Evolutionary conservation across 441 rosid species (phyloP).

Genomic region (Populus trichocarpa): DNA sequence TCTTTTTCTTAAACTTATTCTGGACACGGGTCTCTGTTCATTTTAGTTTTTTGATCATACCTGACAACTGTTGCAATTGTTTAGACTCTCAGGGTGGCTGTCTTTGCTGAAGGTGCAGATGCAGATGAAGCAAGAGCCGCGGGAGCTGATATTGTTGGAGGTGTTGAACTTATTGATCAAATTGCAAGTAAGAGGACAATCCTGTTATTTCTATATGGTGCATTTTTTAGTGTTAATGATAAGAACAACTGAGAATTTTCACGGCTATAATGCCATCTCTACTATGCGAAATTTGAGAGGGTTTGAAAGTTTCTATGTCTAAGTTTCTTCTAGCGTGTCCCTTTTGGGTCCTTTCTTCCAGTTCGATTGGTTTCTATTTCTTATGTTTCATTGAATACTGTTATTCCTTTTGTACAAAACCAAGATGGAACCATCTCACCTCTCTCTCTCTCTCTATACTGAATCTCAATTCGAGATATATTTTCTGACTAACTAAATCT

Average conservation of each 20-base stretch:
- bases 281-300: not conserved
- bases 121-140: slow-evolving; percentile 98
- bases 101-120: slow-evolving; percentile 90
- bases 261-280: not conserved
- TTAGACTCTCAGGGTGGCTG: slow-evolving; percentile 83
- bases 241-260: not conserved
- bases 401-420: not conserved
- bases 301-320: not conserved
- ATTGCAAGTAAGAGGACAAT: slow-evolving; percentile 51
- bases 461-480: not conserved
- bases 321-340: not conserved
- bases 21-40: not conserved
- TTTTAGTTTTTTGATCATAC: not conserved
- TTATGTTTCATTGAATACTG: not conserved
- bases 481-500: not conserved
- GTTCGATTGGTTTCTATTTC: not conserved
- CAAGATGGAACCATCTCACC: not conserved
- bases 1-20: slow-evolving; percentile 8
- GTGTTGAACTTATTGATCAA: slow-evolving; percentile 78
- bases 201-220: not conserved
- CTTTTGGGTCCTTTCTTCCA: not conserved
- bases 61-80: slow-evolving; percentile 16
- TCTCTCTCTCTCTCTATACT: too few relatives aligned
- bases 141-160: slow-evolving; percentile 97
- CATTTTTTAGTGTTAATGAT: not conserved